Evolutionary conservation across 108 stramenopile genomes (phyloP).

Genomic region (Bacterosira constricta): DNA sequence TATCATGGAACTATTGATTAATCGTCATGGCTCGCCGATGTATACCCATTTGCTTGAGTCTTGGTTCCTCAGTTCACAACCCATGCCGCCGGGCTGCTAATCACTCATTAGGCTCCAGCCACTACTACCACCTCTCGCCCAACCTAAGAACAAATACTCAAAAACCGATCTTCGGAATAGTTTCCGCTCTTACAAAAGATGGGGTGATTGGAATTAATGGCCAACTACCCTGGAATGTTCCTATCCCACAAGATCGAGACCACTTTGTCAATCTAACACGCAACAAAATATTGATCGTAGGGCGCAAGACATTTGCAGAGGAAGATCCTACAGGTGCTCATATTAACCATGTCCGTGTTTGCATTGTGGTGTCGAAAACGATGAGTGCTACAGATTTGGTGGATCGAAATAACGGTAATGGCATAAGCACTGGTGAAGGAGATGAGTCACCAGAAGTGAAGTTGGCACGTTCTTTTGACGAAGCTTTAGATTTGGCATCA

Average conservation of each 20-base stretch:
- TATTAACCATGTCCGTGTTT: slow-evolving; percentile 61
- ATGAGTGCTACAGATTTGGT: slow-evolving; percentile 1
- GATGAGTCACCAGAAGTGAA: slow-evolving; percentile 15
- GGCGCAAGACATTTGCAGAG: slow-evolving; percentile 58
- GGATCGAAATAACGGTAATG: background rate
- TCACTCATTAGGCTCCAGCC: too few relatives aligned
- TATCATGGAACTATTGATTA: too few relatives aligned
- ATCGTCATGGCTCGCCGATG: too few relatives aligned
- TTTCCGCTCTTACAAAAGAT: slow-evolving; percentile 68
- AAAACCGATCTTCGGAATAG: slow-evolving; percentile 63
- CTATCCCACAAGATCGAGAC: slow-evolving; percentile 59
- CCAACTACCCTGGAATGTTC: slow-evolving; percentile 64
- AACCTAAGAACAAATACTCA: too few relatives aligned
- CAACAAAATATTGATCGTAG: slow-evolving; percentile 67
- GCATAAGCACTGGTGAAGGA: too few relatives aligned
- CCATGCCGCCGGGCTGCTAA: too few relatives aligned
- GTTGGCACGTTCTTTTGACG: slow-evolving; percentile 64
- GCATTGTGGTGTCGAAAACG: slow-evolving; percentile 69
- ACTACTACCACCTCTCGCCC: too few relatives aligned
- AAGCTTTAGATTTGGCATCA: slow-evolving; percentile 68
- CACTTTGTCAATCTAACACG: slow-evolving; percentile 63
- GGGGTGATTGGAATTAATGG: slow-evolving; percentile 79
- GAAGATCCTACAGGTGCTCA: slow-evolving; percentile 55
- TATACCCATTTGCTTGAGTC: too few relatives aligned
- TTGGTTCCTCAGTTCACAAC: too few relatives aligned